Evolutionary conservation across 192 early-diverging fungal species (phyloP).

Genomic region (Allomyces macrogynus): DNA sequence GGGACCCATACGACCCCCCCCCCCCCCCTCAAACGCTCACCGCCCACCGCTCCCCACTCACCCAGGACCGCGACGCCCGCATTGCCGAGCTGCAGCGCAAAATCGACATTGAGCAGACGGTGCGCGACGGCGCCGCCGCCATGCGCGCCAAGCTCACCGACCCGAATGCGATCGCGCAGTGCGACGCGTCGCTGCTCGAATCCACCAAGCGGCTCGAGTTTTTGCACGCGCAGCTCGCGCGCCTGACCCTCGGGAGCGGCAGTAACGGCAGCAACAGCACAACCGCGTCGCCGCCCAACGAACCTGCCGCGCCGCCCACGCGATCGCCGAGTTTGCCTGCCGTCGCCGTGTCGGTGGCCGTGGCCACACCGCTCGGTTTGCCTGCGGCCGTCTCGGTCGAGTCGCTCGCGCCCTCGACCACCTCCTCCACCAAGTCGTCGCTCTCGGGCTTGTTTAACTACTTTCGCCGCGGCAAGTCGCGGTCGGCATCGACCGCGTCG

Average conservation of each 20-base stretch:
- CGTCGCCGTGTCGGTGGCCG: constrained; percentile 6
- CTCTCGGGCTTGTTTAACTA: too few relatives aligned
- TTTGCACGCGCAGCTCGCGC: constrained; percentile 41
- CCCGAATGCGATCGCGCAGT: constrained; percentile 44
- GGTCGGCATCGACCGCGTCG: background rate
- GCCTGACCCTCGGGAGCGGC: constrained; percentile 9
- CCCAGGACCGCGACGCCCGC: constrained; percentile 28
- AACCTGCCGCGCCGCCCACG: constrained; percentile 6
- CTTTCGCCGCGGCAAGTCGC: background rate
- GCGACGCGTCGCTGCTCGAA: constrained; percentile 46
- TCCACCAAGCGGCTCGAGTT: constrained; percentile 46
- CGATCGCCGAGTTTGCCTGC: constrained; percentile 7
- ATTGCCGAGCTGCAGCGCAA: constrained; percentile 48
- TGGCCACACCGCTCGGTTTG: background rate
- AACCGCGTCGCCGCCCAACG: constrained; percentile 12
- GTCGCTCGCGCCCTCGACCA: constrained; percentile 2
- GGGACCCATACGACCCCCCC: too few relatives aligned
- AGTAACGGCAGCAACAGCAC: constrained; percentile 29
- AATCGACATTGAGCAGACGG: constrained; percentile 50
- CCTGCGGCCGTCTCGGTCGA: constrained; percentile 2
- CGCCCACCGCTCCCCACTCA: too few relatives aligned
- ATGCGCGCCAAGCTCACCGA: constrained; percentile 39
- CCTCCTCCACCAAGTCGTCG: background rate
- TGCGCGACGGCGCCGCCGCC: constrained; percentile 47
- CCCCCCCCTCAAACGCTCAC: too few relatives aligned